These are phyloP conservation scores for Gaultheria prostrata DNA, from an alignment of 148 eudicot species.

Conservation along the genomic window DNA sequence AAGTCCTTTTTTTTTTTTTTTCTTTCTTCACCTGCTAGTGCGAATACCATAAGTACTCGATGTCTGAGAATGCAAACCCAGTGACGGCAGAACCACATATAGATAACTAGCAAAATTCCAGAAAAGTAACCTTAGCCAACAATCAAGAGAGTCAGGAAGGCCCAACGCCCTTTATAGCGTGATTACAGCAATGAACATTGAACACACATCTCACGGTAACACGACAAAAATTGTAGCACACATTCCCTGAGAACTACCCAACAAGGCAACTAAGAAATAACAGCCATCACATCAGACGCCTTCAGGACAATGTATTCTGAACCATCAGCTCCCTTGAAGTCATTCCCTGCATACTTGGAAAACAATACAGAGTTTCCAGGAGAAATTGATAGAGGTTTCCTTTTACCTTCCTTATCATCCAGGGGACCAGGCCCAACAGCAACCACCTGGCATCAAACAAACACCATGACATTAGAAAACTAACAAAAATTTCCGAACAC, in stretches of 20 bases:
- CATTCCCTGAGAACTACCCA: background rate
- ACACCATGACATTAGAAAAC: background rate
- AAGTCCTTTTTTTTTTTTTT: too few relatives aligned
- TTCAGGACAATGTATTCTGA: constrained; percentile 67
- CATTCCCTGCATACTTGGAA: constrained; percentile 86
- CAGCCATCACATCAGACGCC: constrained; percentile 82
- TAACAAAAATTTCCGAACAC: background rate
- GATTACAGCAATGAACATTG: background rate
- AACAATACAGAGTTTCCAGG: constrained; percentile 77
- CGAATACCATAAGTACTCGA: background rate
- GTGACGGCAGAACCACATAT: background rate
- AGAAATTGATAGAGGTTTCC: constrained; percentile 54
- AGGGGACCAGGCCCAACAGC: constrained; percentile 85
- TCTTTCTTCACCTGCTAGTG: background rate
- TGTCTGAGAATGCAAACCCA: background rate
- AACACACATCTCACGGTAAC: background rate
- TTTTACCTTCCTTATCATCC: constrained; percentile 65
- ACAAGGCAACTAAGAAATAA: constrained; percentile 52
- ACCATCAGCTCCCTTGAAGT: constrained; percentile 81
- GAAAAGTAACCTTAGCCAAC: background rate
- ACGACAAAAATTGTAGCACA: background rate
- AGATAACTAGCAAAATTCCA: background rate
- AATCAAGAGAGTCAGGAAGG: background rate
- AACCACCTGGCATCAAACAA: constrained; percentile 45
- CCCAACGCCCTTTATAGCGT: background rate